Percentiles rank a stretch among this genome's conserved stretches.
Evolutionary conservation across 345 rosid genomes (phyloP).

Genomic region (Sapria himalayana): DNA sequence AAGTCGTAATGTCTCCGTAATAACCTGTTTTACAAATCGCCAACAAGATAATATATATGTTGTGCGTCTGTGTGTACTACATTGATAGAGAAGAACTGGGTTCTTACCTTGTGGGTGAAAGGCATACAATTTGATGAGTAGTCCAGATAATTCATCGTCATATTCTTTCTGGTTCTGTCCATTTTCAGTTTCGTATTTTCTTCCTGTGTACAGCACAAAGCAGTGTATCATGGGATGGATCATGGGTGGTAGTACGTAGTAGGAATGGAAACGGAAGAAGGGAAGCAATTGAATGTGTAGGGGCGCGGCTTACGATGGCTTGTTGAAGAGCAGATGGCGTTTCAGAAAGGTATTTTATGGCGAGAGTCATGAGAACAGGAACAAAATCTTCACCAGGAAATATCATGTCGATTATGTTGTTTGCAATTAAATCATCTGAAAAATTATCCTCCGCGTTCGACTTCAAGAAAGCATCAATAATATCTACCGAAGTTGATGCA

Average conservation of each 20-base stretch:
- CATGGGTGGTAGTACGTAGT: background rate
- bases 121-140: conserved; percentile 65
- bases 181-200: conserved; percentile 73
- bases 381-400: conserved; percentile 92
- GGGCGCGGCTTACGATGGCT: conserved; percentile 28
- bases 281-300: background rate
- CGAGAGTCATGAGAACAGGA: conserved; percentile 74
- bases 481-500: conserved; percentile 26
- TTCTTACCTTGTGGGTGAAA: conserved; percentile 80
- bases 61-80: background rate
- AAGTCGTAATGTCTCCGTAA: conserved; percentile 75
- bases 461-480: conserved; percentile 49
- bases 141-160: conserved; percentile 37
- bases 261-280: background rate
- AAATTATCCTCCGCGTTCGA: conserved; percentile 28
- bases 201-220: conserved; percentile 22
- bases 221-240: background rate
- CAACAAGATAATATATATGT: background rate
- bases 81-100: background rate
- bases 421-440: conserved; percentile 57
- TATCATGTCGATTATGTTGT: conserved; percentile 79
- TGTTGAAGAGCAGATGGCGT: conserved; percentile 36
- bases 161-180: conserved; percentile 29
- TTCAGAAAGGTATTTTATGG: conserved; percentile 64
- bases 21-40: conserved; percentile 25